These are phyloP conservation scores for Aspergillus novoparasiticus DNA, from an alignment of 2,329 filamentous ascomycete genomes.

Conservation along the genomic window DNA sequence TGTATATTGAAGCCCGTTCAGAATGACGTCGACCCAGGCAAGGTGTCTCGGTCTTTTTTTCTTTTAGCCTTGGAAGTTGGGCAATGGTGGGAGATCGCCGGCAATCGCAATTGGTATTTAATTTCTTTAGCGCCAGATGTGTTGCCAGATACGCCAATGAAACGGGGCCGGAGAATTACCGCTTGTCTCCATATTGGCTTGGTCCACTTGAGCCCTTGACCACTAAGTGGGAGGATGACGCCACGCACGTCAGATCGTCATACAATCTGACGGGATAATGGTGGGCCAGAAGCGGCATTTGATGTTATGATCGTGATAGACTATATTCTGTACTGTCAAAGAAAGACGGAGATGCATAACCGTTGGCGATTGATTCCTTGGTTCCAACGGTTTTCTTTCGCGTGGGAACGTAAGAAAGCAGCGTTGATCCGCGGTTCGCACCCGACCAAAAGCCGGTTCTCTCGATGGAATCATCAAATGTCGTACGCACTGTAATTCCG, in stretches of 20 bases:
- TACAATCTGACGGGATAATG: background rate
- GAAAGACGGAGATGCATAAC: background rate
- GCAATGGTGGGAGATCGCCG: conserved; percentile 6
- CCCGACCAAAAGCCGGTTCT: background rate
- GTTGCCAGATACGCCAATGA: conserved; percentile 10
- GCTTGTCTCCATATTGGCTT: conserved; percentile 7
- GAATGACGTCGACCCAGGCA: conserved; percentile 11
- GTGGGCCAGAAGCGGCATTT: background rate
- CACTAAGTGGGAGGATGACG: conserved; percentile 21
- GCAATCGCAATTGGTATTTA: conserved; percentile 1
- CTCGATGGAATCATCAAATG: background rate
- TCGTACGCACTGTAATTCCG: background rate
- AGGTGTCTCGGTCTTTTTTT: background rate
- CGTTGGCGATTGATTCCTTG: background rate
- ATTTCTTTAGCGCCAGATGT: conserved; percentile 13
- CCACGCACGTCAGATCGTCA: conserved; percentile 19
- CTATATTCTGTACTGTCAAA: background rate
- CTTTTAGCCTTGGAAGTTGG: background rate
- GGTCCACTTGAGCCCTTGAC: conserved; percentile 6
- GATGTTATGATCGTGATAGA: background rate
- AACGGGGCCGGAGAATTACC: conserved; percentile 5
- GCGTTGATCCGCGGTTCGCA: background rate
- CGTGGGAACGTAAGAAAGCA: background rate
- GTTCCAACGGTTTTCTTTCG: background rate
- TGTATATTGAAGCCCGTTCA: background rate